A percentile compares a stretch with the other conserved stretches of the same genome.
These are phyloP conservation scores for Phylloporus sp. DNA, from an alignment of 768 basidiomycete genomes.

Conservation along the genomic window DNA sequence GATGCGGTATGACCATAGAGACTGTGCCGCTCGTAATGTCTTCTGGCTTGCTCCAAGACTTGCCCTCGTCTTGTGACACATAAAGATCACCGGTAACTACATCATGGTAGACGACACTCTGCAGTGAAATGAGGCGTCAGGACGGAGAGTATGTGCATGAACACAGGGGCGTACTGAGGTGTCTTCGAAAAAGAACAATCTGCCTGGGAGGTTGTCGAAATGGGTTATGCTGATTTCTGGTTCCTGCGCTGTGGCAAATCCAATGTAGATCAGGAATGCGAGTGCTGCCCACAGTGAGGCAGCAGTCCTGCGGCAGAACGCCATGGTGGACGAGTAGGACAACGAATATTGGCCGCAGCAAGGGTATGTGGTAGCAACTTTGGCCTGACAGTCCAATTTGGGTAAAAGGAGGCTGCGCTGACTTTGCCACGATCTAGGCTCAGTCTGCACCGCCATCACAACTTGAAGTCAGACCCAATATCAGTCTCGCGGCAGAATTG, in stretches of 20 bases:
- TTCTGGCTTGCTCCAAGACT: conserved; percentile 49
- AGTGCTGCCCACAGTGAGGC: conserved; percentile 26
- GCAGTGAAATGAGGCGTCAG: background rate
- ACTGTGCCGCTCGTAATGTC: conserved; percentile 57
- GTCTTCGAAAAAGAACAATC: conserved; percentile 92
- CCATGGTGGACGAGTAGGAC: conserved; percentile 24
- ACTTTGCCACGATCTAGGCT: conserved; percentile 13
- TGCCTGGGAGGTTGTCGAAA: conserved; percentile 71
- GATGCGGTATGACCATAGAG: conserved; percentile 78
- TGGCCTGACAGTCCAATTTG: background rate
- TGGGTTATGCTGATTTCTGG: conserved; percentile 47
- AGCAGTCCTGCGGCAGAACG: conserved; percentile 25
- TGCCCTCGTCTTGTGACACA: conserved; percentile 87
- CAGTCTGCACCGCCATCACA: background rate
- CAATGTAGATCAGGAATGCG: conserved; percentile 18
- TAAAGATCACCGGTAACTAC: conserved; percentile 60
- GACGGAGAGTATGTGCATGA: background rate
- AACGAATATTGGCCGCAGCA: conserved; percentile 10
- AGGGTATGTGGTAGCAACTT: background rate
- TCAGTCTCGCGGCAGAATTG: too few species aligned
- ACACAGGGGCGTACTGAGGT: conserved; percentile 63
- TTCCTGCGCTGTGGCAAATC: conserved; percentile 35
- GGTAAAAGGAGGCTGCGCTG: conserved; percentile 5
- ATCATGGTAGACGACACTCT: conserved; percentile 84
- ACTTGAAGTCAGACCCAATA: too few species aligned